These are phyloP conservation scores for Phytophthora brassicae DNA, from an alignment of 352 stramenopile genomes.

Conservation along the genomic window DNA sequence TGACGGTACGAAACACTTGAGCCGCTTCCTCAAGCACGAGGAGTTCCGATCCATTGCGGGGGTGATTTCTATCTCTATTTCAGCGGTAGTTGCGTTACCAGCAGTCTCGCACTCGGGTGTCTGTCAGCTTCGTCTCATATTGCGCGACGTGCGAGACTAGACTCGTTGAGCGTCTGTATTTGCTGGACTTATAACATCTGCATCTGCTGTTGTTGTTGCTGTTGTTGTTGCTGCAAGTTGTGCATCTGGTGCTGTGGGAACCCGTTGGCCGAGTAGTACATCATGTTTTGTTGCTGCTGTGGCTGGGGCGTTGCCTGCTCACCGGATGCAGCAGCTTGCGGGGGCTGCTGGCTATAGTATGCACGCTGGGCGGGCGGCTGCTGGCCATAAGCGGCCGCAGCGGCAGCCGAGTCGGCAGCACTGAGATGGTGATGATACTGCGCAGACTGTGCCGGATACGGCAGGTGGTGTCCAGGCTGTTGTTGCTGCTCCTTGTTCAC, in stretches of 20 bases:
- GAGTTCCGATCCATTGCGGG: conserved; percentile 25
- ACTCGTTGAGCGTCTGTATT: conserved; percentile 21
- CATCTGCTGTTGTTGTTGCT: conserved; percentile 51
- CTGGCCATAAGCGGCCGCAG: conserved; percentile 52
- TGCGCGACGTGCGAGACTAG: conserved; percentile 26
- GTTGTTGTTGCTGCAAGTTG: conserved; percentile 46
- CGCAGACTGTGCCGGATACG: conserved; percentile 47
- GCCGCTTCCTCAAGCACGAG: conserved; percentile 20
- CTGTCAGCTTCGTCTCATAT: conserved; percentile 26
- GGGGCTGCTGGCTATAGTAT: conserved; percentile 60
- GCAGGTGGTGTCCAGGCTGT: conserved; percentile 44
- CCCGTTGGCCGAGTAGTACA: conserved; percentile 75
- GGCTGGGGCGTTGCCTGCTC: conserved; percentile 32
- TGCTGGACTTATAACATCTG: conserved; percentile 63
- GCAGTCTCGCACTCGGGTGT: conserved; percentile 25
- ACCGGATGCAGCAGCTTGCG: conserved; percentile 23
- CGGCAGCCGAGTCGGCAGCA: conserved; percentile 56
- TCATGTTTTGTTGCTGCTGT: conserved; percentile 49
- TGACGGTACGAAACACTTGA: conserved; percentile 28
- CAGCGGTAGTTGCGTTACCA: conserved; percentile 14
- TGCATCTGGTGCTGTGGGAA: conserved; percentile 75
- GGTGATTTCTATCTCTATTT: conserved; percentile 45
- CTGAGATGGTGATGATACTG: conserved; percentile 77
- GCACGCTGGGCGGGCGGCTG: conserved; percentile 35
- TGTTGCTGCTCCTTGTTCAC: conserved; percentile 63